Evolutionary conservation across 192 early-diverging fungal genomes (phyloP), one percentile per base, ranked within the genome.

Genomic region (Gigaspora rosea): DNA sequence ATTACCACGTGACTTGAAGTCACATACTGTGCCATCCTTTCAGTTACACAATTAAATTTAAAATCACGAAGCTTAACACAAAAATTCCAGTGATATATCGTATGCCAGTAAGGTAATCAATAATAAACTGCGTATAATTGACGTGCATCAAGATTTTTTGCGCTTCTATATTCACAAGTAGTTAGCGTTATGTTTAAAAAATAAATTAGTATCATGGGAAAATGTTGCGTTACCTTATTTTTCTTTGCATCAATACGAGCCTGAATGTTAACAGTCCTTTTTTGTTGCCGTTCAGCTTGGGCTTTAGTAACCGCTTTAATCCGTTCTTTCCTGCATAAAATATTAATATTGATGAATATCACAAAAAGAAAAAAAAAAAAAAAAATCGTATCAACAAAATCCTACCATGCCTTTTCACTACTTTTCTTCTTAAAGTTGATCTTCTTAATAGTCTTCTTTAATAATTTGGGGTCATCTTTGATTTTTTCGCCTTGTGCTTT

Each of bases 391-490:
- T 8, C 6, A 65, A 46, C 27, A 46, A 18, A 32, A 41, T 32
- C 12, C 20, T 81, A 80, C 97, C 97, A 98, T 64, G 92, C 91
- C 65, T 90, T 84, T 33, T 88, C 78, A 75, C 93, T 94, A 91
- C 95, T 97, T 80, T 81, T 83, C 90, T 98, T 98, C 68, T 84
- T 77, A 77, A 93, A 86, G 73, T 94, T 90, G 73, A 92, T 87
- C 59, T 93, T 90, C 81, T 95, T 96, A 56, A 98, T 88, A 0
- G 93, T 93, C 84, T 96, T 96, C 83, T 97, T 95, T 49, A 98
- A 86, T 52, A 97, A 82, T 80, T 91, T 94, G 70, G 90, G 79
- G 61, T 98, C 93, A 80, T 98, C 97, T 84, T 95, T 94, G 72
- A 97, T 88, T 84, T 95, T 96, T 79, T 95, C 92, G 76, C 97